Percentiles rank a stretch among this genome's conserved stretches.
Evolutionary conservation across 2,329 filamentous ascomycete genomes (phyloP).

Genomic region (Cordyceps fumosorosea): DNA sequence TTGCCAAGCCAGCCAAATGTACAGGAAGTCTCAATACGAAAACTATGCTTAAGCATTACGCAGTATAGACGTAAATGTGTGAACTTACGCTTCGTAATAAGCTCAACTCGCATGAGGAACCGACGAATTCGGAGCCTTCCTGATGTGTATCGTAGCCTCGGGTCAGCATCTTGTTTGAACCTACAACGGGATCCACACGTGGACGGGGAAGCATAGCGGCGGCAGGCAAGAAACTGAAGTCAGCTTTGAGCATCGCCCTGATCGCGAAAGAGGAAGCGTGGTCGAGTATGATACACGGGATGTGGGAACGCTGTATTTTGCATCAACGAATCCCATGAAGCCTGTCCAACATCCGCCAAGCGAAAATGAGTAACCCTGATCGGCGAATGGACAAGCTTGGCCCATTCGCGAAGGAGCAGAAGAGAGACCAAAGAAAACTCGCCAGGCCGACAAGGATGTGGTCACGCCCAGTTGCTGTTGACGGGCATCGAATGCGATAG

Average conservation of each 20-base stretch:
- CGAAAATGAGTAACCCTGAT: neutral
- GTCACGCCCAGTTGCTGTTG: neutral
- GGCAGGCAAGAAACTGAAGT: neutral
- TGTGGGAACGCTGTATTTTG: neutral
- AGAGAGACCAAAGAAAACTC: neutral
- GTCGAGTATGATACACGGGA: neutral
- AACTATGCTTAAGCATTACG: neutral
- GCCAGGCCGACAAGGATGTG: neutral
- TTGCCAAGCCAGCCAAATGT: neutral
- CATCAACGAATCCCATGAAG: neutral
- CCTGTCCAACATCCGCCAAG: neutral
- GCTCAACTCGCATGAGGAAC: neutral
- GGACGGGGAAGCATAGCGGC: neutral
- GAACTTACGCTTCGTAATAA: neutral
- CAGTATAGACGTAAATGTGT: neutral
- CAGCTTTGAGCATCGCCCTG: neutral
- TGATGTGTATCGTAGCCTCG: neutral
- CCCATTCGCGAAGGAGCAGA: neutral
- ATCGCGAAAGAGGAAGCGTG: neutral
- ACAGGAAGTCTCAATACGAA: neutral
- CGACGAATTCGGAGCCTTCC: neutral
- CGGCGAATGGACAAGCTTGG: constrained; percentile 2
- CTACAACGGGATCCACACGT: neutral
- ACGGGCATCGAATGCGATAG: neutral
- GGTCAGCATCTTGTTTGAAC: constrained; percentile 11